Base-by-base conservation (phyloP, 2,329 filamentous ascomycete species). In the Epichloe uncinata region DNA sequence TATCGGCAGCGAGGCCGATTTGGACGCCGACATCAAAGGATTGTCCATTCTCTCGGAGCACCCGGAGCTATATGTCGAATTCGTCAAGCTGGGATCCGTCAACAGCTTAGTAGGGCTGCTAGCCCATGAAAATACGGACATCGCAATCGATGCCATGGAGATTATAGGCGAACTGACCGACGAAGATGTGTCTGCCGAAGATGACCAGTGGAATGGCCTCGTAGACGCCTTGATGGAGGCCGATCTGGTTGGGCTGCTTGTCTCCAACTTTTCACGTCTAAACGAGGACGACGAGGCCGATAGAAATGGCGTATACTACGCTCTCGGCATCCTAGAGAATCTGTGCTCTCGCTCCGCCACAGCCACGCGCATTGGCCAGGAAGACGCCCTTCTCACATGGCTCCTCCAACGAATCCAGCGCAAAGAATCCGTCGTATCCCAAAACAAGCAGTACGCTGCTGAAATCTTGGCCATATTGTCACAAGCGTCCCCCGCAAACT, bases 61-160 rank as follows among this genome's bases (percentile, higher is more conserved):
- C 62, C 77, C 90, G 3, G 83, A 86, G 53, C 74, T 95, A 18
- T 96, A 93, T 65, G 71, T 72, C 12, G 87, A 94, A 53, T 89
- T 95, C 60, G 82, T 84, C 34, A 82, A 81, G 56, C 72, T 89
- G 47, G 85, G 86, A 18, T 85, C 81, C 52, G 80, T 82, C 0
- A 78, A 69, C 4, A 90, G 84, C 49, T 67, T 98, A 47, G 87
- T 95, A 1, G 79, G 83, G 2, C 68, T 98, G 48, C 71, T 98
- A 45, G 84, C 91, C 15, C 93, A 98, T 64, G 93, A 98, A 60
- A 98, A 98, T 64, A 91, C 90, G 0, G 93, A 98, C 61, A 94
- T 98, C 56, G 89, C 93, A 11, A 95, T 97, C 58, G 87, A 85
- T 55, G 87, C 85, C 0, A 82, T 95, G 46, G 86, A 97, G 69